Conservation (phyloP, 768 basidiomycete species). For the Termitomyces sp. region DNA sequence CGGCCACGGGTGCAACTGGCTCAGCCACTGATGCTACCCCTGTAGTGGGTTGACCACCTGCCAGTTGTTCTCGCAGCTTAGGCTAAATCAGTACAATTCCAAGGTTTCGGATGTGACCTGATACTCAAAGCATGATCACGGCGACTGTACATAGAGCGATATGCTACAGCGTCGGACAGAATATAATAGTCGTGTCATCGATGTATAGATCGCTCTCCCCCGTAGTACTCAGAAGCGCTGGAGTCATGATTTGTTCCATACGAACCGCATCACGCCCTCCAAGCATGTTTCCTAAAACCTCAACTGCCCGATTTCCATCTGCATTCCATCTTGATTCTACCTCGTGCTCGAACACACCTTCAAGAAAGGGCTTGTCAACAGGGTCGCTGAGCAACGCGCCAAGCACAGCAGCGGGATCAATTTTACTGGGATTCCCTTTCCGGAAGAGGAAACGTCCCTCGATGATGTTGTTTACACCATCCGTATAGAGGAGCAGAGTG, state of each 20-base stretch:
- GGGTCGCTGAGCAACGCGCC: slow-evolving; percentile 9
- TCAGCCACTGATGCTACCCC: too few species aligned
- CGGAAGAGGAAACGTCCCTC: slow-evolving; percentile 13
- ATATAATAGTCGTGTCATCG: slow-evolving; percentile 12
- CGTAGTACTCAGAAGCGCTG: slow-evolving; percentile 5
- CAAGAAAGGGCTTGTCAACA: slow-evolving; percentile 3
- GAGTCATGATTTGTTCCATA: slow-evolving; percentile 9
- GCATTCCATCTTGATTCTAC: slow-evolving; percentile 12
- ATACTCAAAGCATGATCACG: background rate
- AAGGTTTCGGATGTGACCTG: background rate
- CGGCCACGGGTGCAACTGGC: background rate
- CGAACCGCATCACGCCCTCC: slow-evolving; percentile 11
- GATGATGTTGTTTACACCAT: slow-evolving; percentile 13
- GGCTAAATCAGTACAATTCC: background rate
- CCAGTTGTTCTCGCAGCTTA: background rate
- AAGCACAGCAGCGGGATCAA: slow-evolving; percentile 9
- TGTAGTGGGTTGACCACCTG: background rate
- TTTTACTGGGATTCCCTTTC: slow-evolving; percentile 7
- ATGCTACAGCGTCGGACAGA: slow-evolving; percentile 6
- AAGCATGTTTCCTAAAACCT: slow-evolving; percentile 15
- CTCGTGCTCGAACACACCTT: slow-evolving; percentile 10
- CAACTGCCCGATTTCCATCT: slow-evolving; percentile 13
- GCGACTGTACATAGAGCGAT: background rate
- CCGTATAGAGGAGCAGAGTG: slow-evolving; percentile 9
- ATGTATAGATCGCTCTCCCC: slow-evolving; percentile 13